Evolutionary conservation across 768 basidiomycete genomes (phyloP).

Genomic region (Pisolithus sp.): DNA sequence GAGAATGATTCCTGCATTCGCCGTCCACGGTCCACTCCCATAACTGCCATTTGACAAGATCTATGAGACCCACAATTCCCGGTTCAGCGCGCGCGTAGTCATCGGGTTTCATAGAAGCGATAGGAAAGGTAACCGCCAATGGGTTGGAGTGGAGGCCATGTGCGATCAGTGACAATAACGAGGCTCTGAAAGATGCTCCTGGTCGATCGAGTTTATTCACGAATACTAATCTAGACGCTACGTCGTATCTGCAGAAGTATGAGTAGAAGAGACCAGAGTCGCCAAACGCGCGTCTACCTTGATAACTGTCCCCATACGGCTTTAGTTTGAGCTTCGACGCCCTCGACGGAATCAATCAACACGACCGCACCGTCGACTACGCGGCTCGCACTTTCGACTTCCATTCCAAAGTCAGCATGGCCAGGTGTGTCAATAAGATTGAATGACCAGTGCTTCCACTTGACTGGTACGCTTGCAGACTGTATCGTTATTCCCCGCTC

Average conservation of each 20-base stretch:
- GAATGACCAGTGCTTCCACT: slow-evolving; percentile 79
- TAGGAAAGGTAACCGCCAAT: slow-evolving; percentile 60
- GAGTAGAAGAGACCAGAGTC: not conserved
- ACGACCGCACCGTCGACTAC: slow-evolving; percentile 88
- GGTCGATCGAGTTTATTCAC: slow-evolving; percentile 86
- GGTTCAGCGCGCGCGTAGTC: slow-evolving; percentile 72
- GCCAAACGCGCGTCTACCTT: slow-evolving; percentile 46
- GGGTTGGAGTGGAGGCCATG: slow-evolving; percentile 75
- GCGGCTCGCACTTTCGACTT: slow-evolving; percentile 88
- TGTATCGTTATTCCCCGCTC: slow-evolving; percentile 91
- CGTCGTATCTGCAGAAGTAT: slow-evolving; percentile 55
- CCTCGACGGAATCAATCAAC: slow-evolving; percentile 84
- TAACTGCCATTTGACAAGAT: slow-evolving; percentile 77
- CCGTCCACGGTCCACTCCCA: slow-evolving; percentile 67
- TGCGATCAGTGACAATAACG: slow-evolving; percentile 64
- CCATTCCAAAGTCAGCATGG: slow-evolving; percentile 96
- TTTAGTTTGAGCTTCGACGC: slow-evolving; percentile 85
- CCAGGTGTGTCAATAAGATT: slow-evolving; percentile 90
- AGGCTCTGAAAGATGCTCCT: slow-evolving; percentile 72
- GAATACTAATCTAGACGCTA: slow-evolving; percentile 71
- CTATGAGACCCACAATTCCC: slow-evolving; percentile 78
- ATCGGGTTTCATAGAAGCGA: slow-evolving; percentile 65
- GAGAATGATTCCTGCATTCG: slow-evolving; percentile 32
- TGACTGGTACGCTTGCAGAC: slow-evolving; percentile 84
- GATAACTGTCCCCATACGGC: slow-evolving; percentile 86